Conservation (phyloP, 2,329 filamentous ascomycete species). For the Ascochyta lentis region DNA sequence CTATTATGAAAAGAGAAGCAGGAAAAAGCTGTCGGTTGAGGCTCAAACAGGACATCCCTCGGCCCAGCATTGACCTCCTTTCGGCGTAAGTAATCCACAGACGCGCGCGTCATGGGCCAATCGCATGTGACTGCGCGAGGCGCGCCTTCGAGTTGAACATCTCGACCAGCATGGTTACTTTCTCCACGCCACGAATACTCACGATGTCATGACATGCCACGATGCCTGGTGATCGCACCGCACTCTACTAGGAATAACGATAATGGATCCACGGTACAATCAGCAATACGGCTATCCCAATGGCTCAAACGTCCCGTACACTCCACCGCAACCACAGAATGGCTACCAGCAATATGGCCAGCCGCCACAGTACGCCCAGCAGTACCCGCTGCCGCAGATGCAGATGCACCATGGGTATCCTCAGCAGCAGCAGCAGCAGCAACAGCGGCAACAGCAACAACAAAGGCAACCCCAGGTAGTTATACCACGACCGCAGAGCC, state of each 20-base stretch:
- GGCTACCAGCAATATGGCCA: conserved; percentile 41
- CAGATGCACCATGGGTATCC: conserved; percentile 33
- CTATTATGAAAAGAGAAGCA: neutral
- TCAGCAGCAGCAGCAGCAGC: conserved; percentile 27
- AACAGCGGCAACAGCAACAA: conserved; percentile 4
- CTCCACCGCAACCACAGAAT: conserved; percentile 33
- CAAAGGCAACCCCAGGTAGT: conserved; percentile 25
- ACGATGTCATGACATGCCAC: conserved; percentile 26
- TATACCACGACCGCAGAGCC: conserved; percentile 33
- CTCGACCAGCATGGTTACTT: conserved; percentile 16
- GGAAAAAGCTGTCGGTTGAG: neutral
- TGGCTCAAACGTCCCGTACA: conserved; percentile 40
- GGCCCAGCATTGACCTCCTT: conserved; percentile 3
- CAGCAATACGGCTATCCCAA: conserved; percentile 42
- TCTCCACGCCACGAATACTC: conserved; percentile 21
- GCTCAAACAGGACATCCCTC: conserved; percentile 2
- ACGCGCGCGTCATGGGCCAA: conserved; percentile 19
- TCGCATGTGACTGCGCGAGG: conserved; percentile 14
- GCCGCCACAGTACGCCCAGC: conserved; percentile 28
- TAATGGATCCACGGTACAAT: conserved; percentile 47
- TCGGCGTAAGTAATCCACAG: neutral
- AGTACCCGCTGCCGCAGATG: conserved; percentile 30
- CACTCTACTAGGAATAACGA: neutral
- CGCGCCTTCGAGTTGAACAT: conserved; percentile 8
- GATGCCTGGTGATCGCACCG: conserved; percentile 24